Percentiles rank a stretch among this genome's conserved stretches.
Evolutionary conservation across 306 rosid species (phyloP).

Genomic region (Fragaria ananassa): DNA sequence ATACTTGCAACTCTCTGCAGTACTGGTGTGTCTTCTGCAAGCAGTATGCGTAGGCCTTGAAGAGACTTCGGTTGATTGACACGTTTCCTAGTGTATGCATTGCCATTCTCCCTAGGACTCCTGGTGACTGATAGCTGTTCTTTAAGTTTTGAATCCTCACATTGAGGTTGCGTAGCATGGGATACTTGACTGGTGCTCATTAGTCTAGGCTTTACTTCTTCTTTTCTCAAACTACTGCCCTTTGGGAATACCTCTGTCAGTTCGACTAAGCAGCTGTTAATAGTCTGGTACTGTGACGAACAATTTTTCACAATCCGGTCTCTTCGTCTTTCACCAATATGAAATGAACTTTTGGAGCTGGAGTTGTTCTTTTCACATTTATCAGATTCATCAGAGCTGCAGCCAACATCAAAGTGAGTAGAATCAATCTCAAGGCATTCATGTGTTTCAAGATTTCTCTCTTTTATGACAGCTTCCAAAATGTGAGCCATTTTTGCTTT

Average conservation of each 20-base stretch:
- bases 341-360: conserved; percentile 28
- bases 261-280: conserved; percentile 51
- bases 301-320: conserved; percentile 30
- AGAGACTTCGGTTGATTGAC: conserved; percentile 58
- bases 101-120: conserved; percentile 25
- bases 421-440: conserved; percentile 92
- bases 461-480: conserved; percentile 70
- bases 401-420: conserved; percentile 55
- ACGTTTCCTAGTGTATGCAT: conserved; percentile 36
- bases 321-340: conserved; percentile 37
- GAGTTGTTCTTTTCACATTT: conserved; percentile 40
- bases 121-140: conserved; percentile 28
- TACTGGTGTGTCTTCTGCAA: conserved; percentile 95
- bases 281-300: conserved; percentile 36
- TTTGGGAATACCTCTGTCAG: conserved; percentile 39
- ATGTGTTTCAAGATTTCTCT: conserved; percentile 55
- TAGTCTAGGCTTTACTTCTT: conserved; percentile 32
- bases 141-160: conserved; percentile 29
- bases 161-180: conserved; percentile 28
- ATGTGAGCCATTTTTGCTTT: conserved; percentile 81
- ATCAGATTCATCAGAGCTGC: conserved; percentile 89
- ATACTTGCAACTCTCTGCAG: conserved; percentile 93
- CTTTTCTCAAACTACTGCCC: conserved; percentile 36
- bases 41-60: conserved; percentile 74
- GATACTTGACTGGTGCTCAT: conserved; percentile 25